Conservation (phyloP, 2,329 filamentous ascomycete genomes). For the Xylariales sp. region DNA sequence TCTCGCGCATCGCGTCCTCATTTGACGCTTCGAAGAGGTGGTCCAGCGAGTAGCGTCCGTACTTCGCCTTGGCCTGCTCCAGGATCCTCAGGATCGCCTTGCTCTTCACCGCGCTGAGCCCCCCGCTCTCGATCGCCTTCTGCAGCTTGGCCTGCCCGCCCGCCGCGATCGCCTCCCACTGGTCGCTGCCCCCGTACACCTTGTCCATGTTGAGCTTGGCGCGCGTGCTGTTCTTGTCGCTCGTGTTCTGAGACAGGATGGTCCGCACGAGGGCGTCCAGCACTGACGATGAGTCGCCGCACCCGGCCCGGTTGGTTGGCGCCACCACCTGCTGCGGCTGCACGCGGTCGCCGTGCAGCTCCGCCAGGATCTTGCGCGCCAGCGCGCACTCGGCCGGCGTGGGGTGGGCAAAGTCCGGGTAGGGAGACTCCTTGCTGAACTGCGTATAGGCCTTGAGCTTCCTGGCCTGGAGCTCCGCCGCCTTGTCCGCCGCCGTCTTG, state of each 20-base stretch:
- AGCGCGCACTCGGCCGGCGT: constrained; percentile 64
- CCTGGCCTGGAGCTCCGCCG: constrained; percentile 29
- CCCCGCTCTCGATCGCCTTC: constrained; percentile 66
- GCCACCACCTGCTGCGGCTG: constrained; percentile 54
- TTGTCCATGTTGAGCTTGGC: constrained; percentile 49
- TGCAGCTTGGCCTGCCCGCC: constrained; percentile 36
- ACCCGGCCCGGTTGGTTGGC: constrained; percentile 61
- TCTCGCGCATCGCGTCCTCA: constrained; percentile 44
- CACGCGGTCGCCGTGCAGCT: constrained; percentile 59
- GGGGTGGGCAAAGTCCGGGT: constrained; percentile 62
- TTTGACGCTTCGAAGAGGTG: constrained; percentile 38
- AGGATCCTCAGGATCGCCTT: constrained; percentile 67
- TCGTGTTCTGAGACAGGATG: constrained; percentile 51
- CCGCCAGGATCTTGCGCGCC: constrained; percentile 61
- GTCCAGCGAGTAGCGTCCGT: constrained; percentile 42
- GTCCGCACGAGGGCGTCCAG: constrained; percentile 49
- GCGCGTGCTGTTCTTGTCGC: constrained; percentile 50
- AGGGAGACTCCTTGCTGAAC: constrained; percentile 50
- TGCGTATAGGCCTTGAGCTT: constrained; percentile 39
- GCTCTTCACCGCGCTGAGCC: constrained; percentile 68
- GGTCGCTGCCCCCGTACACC: constrained; percentile 36
- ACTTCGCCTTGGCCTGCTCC: constrained; percentile 50
- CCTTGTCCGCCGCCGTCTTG: constrained; percentile 11
- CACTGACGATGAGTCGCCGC: constrained; percentile 45
- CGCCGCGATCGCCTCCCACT: constrained; percentile 35